Base-by-base conservation (phyloP, 2,329 filamentous ascomycete species). In the Apiospora saccharicola region DNA sequence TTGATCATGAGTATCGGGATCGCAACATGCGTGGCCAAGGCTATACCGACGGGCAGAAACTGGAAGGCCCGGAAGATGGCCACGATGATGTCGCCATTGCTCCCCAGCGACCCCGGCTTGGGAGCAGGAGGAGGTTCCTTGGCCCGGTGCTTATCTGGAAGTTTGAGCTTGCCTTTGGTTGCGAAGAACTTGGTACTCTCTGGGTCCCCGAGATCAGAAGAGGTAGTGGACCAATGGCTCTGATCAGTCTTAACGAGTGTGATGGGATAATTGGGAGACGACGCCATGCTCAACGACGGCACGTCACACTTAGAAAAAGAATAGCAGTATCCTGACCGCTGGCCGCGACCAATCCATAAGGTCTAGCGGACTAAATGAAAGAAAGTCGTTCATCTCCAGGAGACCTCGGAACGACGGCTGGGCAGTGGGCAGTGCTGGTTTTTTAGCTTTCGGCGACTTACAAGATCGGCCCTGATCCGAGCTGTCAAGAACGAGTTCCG, bases 51-150 rank as follows among this genome's bases (percentile, higher is more conserved):
- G 68, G 68, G 68, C 10, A 70, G 47, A 12, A 41, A 57, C 49
- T 53, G 47, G 30, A 70, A 53, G n/a, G 47, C 46, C 12, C 68
- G 68, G 47, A 47, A 34, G 47, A 57, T 70, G 46, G 68, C 49
- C 30, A 57, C 47, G 26, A 70, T 51, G 49, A 70, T 70, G 47
- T 70, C 68, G 68, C 68, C 68, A 70, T 70, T 70, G 68, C 49
- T 34, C n/a, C 68, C 68, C 6, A 47, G 47, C 26, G 68, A 51
- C n/a, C 68, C 68, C 13, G 68, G 68, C 68, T 44, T 70, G 30
- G 68, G 46, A 41, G 57, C 57, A n/a, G 57, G 34, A 41, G 34
- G 57, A 19, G 57, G 34, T 24, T 64, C 57, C 30, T 64, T 64
- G 34, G 14, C 22, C 34, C 7, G 7, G 57, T n/a, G 57, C 30